A percentile compares a stretch with the other conserved stretches of the same genome.
phyloP scores from a whole-genome alignment of 306 rosid genomes.

The Lathyrus oleraceus region DNA sequence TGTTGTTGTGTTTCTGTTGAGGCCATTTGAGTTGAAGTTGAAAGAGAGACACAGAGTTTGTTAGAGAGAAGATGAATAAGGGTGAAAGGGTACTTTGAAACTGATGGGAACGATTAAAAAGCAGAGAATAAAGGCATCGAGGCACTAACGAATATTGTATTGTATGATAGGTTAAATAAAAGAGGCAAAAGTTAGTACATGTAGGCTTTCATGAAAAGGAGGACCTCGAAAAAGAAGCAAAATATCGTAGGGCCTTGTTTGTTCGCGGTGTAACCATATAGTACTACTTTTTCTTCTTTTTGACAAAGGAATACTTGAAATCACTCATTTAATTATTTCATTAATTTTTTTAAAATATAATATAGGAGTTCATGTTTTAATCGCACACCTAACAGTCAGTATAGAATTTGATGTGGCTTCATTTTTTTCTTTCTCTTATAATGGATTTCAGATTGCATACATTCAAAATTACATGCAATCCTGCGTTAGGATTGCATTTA shows the following conservation, averaged over 20 bases:
- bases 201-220: constrained; percentile 37
- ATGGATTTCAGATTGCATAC: too few species aligned
- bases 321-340: too few species aligned
- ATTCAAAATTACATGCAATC: too few species aligned
- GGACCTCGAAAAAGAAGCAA: constrained; percentile 31
- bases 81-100: constrained; percentile 26
- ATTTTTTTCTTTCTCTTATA: too few species aligned
- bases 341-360: too few species aligned
- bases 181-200: background rate
- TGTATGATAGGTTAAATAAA: constrained; percentile 4
- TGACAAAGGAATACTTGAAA: too few species aligned
- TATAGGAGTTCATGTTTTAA: too few species aligned
- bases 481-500: too few species aligned
- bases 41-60: constrained; percentile 23
- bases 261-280: too few species aligned
- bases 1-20: constrained; percentile 50
- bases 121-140: constrained; percentile 34
- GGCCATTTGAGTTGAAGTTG: constrained; percentile 55
- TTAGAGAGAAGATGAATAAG: constrained; percentile 5
- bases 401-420: too few species aligned
- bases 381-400: too few species aligned
- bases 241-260: background rate
- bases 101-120: constrained; percentile 31
- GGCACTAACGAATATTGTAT: constrained; percentile 15
- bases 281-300: too few species aligned